phyloP scores from a whole-genome alignment of 2,329 filamentous ascomycete species.

The Grosmannia serpens region DNA sequence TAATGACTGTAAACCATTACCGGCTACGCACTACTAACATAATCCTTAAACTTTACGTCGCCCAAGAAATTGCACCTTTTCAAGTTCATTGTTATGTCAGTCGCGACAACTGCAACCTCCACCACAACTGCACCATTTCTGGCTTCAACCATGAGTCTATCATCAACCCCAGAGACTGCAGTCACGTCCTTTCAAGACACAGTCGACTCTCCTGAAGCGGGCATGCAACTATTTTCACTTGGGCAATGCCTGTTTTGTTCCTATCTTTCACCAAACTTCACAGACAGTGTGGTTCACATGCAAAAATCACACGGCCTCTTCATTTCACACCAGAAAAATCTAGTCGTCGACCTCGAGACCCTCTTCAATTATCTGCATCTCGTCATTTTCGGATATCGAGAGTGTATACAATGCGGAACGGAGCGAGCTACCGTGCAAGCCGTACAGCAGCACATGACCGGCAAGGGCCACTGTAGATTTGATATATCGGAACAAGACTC shows the following conservation, averaged over 20 bases:
- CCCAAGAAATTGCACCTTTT: too few relatives aligned
- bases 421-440: conserved; percentile 29
- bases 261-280: conserved; percentile 17
- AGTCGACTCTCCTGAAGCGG: background rate
- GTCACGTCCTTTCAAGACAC: background rate
- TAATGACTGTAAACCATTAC: too few relatives aligned
- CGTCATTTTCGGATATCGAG: conserved; percentile 33
- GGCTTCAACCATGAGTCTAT: background rate
- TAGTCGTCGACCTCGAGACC: conserved; percentile 34
- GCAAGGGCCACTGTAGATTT: conserved; percentile 35
- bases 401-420: conserved; percentile 39
- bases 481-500: conserved; percentile 22
- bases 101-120: background rate
- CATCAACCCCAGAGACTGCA: background rate
- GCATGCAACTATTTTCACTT: conserved; percentile 14
- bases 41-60: too few relatives aligned
- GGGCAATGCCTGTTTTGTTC: conserved; percentile 33
- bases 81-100: too few relatives aligned
- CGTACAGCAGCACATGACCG: conserved; percentile 38
- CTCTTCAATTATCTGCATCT: conserved; percentile 36
- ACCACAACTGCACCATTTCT: background rate
- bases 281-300: conserved; percentile 35
- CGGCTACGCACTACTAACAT: too few relatives aligned
- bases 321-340: conserved; percentile 24
- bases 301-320: conserved; percentile 33